phyloP scores from a whole-genome alignment of 257 asterid genomes.

The Datura wrightii region DNA sequence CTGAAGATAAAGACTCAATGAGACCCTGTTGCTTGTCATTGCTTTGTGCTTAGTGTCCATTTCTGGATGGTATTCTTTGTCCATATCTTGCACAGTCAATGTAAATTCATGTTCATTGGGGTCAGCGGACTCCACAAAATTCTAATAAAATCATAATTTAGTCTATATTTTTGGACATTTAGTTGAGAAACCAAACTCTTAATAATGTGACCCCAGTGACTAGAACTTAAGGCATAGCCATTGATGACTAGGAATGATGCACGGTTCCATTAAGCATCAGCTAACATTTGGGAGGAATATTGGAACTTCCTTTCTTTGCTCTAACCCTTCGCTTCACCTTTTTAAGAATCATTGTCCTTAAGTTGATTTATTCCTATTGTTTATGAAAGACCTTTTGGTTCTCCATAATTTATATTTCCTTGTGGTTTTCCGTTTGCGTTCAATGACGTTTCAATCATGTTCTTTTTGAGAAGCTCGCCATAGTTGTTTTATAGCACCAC shows the following conservation, averaged over 20 bases:
- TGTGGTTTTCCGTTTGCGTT: background rate
- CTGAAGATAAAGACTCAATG: background rate
- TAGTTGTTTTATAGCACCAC: conserved; percentile 21
- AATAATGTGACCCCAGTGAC: conserved; percentile 3
- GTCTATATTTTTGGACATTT: background rate
- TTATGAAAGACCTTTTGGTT: conserved; percentile 11
- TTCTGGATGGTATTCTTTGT: conserved; percentile 7
- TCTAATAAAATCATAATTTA: background rate
- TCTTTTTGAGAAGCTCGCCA: background rate
- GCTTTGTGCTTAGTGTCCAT: background rate
- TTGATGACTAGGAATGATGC: conserved; percentile 14
- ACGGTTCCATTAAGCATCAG: conserved; percentile 11
- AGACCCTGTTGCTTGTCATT: background rate
- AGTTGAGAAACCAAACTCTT: background rate
- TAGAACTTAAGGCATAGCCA: conserved; percentile 5
- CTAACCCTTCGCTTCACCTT: conserved; percentile 12
- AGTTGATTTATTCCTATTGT: conserved; percentile 8
- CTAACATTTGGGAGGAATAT: background rate
- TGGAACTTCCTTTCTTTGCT: background rate
- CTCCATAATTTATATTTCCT: background rate
- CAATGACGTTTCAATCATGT: background rate
- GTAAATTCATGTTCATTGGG: conserved; percentile 3
- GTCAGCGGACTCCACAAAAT: background rate
- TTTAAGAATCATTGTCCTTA: background rate
- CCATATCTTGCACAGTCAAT: conserved; percentile 18